Percentiles rank a stretch among this genome's conserved stretches.
Evolutionary conservation across 495 filamentous ascomycete species (phyloP).

Genomic region (Daldinia vernicosa): DNA sequence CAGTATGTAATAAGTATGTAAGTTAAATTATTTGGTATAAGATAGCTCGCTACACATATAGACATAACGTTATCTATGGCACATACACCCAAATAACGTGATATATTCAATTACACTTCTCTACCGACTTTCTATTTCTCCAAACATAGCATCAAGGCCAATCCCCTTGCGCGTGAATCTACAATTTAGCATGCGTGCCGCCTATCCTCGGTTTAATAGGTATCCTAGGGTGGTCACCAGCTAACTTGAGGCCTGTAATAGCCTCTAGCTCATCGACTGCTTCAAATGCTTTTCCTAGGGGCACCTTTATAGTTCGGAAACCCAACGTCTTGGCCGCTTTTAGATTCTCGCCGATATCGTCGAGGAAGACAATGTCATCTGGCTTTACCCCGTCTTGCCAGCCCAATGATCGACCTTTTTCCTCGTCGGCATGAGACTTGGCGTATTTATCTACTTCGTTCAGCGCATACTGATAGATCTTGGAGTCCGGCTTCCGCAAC

Average conservation of each 20-base stretch:
- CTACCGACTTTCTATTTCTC: background rate
- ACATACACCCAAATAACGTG: background rate
- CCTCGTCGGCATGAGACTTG: conserved; percentile 51
- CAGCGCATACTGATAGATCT: conserved; percentile 80
- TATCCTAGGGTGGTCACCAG: conserved; percentile 56
- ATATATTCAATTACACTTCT: background rate
- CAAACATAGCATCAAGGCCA: background rate
- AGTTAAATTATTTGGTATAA: background rate
- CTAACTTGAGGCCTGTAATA: conserved; percentile 59
- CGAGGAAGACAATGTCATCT: conserved; percentile 83
- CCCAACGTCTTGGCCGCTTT: conserved; percentile 79
- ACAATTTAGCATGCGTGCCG: conserved; percentile 52
- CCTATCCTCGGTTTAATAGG: conserved; percentile 51
- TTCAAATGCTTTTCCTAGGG: conserved; percentile 77
- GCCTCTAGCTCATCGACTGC: conserved; percentile 66
- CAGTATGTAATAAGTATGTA: background rate
- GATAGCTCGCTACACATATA: background rate
- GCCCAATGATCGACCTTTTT: conserved; percentile 53
- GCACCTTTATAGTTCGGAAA: conserved; percentile 84
- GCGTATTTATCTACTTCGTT: conserved; percentile 67
- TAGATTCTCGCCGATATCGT: conserved; percentile 96
- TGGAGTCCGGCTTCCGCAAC: conserved; percentile 83
- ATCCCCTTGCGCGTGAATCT: background rate
- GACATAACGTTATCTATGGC: background rate
- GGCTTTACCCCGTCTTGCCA: conserved; percentile 64